phyloP scores from a whole-genome alignment of 1,139 yeast genomes.

The Entelexis paramagnoliae region DNA sequence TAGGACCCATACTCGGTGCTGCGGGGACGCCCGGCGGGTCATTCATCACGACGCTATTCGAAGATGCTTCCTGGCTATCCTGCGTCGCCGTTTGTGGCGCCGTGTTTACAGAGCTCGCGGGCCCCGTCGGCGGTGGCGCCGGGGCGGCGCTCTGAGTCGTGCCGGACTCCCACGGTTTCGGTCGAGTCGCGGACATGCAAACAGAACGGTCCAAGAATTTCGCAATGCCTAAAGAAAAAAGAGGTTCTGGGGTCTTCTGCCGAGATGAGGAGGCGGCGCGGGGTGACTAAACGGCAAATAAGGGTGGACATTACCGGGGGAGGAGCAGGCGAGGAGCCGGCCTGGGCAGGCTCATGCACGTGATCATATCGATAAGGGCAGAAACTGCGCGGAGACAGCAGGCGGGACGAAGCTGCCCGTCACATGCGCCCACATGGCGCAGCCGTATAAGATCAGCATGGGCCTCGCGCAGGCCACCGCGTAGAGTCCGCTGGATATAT shows the following conservation, averaged over 20 bases:
- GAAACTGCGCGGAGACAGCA: not conserved
- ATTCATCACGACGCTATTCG: slow-evolving; percentile 6
- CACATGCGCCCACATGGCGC: not conserved
- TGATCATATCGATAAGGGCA: not conserved
- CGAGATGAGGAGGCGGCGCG: slow-evolving; percentile 5
- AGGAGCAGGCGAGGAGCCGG: not conserved
- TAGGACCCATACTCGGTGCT: not conserved
- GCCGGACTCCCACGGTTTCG: slow-evolving; percentile 63
- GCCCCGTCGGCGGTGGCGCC: not conserved
- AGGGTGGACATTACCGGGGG: not conserved
- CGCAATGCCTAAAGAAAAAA: not conserved
- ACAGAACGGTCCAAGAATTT: not conserved
- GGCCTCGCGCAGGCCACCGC: too few species aligned
- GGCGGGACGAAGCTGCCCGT: not conserved
- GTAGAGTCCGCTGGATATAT: too few species aligned
- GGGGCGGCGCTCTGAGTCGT: slow-evolving; percentile 18
- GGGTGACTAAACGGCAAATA: slow-evolving; percentile 7
- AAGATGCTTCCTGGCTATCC: not conserved
- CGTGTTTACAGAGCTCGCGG: not conserved
- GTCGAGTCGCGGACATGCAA: slow-evolving; percentile 43
- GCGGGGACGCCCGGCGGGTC: slow-evolving; percentile 20
- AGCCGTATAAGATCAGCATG: not conserved
- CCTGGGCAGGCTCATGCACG: not conserved
- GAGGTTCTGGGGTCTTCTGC: not conserved
- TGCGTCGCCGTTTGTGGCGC: not conserved